A percentile compares a stretch with the other conserved stretches of the same genome.
These are phyloP conservation scores for Hsuehochloa calcarea DNA, from an alignment of 176 grass and related monocot species.

Conservation along the genomic window DNA sequence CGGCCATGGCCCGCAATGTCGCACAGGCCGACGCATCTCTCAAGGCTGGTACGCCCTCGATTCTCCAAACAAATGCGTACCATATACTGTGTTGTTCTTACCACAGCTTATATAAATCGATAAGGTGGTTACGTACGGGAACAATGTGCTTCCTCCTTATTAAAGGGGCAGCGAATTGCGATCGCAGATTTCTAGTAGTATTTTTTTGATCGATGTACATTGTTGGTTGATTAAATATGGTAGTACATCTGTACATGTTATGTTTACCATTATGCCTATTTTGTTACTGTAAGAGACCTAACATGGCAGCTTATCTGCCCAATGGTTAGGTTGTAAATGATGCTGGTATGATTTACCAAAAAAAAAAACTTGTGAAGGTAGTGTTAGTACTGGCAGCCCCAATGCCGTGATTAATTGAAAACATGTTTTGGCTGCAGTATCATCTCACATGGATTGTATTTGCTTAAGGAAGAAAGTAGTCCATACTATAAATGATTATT, in stretches of 20 bases:
- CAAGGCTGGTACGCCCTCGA: constrained; percentile 60
- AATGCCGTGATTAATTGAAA: not conserved
- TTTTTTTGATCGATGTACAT: not conserved
- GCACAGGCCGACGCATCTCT: constrained; percentile 63
- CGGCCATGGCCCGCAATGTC: constrained; percentile 83
- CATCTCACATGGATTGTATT: not conserved
- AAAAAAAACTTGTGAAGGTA: not conserved
- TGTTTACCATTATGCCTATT: not conserved
- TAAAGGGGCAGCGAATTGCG: not conserved
- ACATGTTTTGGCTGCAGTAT: not conserved
- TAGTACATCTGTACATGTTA: not conserved
- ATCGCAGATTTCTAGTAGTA: not conserved
- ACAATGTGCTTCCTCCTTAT: not conserved
- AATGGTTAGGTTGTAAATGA: constrained; percentile 14
- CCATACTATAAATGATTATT: not conserved
- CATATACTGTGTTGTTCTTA: not conserved
- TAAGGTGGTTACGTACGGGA: not conserved
- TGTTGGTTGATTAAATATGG: not conserved
- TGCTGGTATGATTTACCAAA: not conserved
- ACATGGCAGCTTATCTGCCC: not conserved
- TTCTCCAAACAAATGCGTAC: not conserved
- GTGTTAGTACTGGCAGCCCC: not conserved
- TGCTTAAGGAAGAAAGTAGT: not conserved
- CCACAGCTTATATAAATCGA: not conserved
- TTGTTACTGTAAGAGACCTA: not conserved